Conservation (phyloP, 352 stramenopile species). For the Phytophthora pistaciae region DNA sequence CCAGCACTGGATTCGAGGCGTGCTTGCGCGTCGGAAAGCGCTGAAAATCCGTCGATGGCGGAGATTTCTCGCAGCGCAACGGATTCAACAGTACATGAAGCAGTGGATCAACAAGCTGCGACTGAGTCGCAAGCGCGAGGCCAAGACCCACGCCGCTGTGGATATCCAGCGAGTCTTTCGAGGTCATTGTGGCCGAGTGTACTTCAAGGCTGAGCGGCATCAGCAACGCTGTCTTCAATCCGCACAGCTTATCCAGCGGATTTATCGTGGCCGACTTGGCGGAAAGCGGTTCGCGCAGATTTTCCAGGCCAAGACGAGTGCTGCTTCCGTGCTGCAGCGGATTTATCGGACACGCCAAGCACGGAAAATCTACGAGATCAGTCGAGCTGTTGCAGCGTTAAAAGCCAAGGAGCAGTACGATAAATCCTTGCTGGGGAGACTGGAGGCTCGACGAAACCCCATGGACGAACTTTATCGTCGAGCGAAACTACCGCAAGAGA, state of each 20-base stretch:
- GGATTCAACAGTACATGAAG: constrained; percentile 62
- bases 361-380: constrained; percentile 66
- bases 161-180: constrained; percentile 62
- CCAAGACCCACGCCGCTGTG: constrained; percentile 40
- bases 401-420: constrained; percentile 71
- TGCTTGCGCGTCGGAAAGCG: constrained; percentile 51
- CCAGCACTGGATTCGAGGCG: constrained; percentile 57
- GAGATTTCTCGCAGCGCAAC: constrained; percentile 47
- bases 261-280: constrained; percentile 38
- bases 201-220: constrained; percentile 38
- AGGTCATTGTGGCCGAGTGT: constrained; percentile 42
- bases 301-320: constrained; percentile 41
- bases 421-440: constrained; percentile 52
- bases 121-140: constrained; percentile 42
- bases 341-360: constrained; percentile 55
- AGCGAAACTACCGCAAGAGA: constrained; percentile 58
- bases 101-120: constrained; percentile 56
- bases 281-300: constrained; percentile 35
- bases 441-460: constrained; percentile 66
- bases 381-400: constrained; percentile 53
- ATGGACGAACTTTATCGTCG: constrained; percentile 73
- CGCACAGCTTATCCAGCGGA: constrained; percentile 47
- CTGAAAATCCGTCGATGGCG: constrained; percentile 55
- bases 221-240: constrained; percentile 38
- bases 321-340: constrained; percentile 55